Base-by-base conservation (phyloP, 345 rosid genomes). In the Durio zibethinus region DNA sequence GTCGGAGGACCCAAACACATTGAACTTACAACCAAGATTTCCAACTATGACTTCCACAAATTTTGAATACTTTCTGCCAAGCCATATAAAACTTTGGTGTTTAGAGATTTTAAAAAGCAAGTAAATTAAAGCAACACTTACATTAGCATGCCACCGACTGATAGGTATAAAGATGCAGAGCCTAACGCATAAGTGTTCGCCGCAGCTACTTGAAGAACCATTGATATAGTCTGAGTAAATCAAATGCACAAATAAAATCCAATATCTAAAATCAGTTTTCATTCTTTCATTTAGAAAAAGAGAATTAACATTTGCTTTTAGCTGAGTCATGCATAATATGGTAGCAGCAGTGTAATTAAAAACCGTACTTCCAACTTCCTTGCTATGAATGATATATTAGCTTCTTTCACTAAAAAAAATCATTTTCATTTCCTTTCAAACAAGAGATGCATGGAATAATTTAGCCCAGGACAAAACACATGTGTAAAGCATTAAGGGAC, bases 121-220 rank as follows among this genome's bases (percentile, higher is more conserved):
- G 25, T 16, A 9, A 70, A 70, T 48, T 29, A 18, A 7, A 36
- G 29, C 77, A 63, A 21, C 43, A 86, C 98, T 92, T 84, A 96
- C 99, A 85, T 79, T 48, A 93, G 82, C 87, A 92, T 93, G 88
- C 97, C 92, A 64, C 99, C 97, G 25, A 96, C 94, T 53, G 99
- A 91, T 65, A 93, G 82, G 89, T 88, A 92, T 43, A 88, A 23
- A 10, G 88, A 87, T 70, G 80, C 72, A 77, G 89, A 83, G 78
- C 81, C 84, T 43, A 85, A 56, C 29, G 82, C 36, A 78, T 78
- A 84, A 12, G 88, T 77, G 84, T 88, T 88, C 77, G 97, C 86
- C 3, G 92, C 96, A 75, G 86, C 75, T 57, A 88, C 94, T 91
- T 96, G 98, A 77, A 96, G 52, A 62, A 82, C 88, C 99, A 93